Conservation (phyloP, 2,329 filamentous ascomycete species). For the Fusarium longipes region DNA sequence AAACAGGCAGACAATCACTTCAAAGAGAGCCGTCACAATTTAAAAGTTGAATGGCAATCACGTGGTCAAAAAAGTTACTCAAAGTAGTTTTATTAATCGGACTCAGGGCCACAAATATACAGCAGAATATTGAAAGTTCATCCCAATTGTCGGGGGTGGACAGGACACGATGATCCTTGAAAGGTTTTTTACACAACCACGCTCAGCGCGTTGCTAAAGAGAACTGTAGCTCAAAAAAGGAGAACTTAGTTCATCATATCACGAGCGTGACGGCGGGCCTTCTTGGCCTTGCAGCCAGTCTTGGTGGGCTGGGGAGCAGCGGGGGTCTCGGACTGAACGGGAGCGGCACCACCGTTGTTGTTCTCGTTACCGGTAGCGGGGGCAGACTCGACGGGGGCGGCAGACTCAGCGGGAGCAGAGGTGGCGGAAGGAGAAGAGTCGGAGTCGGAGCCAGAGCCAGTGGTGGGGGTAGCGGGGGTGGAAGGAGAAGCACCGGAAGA, state of each 20-base stretch:
- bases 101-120: conserved; percentile 46
- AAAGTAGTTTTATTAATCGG: conserved; percentile 28
- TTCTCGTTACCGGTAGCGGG: conserved; percentile 8
- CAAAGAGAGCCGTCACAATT: too few species aligned
- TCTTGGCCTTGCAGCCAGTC: conserved; percentile 42
- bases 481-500: conserved; percentile 6
- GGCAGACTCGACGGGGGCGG: conserved; percentile 22
- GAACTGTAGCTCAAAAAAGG: conserved; percentile 12
- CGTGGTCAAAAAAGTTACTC: neutral
- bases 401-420: conserved; percentile 3
- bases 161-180: conserved; percentile 29
- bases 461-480: neutral
- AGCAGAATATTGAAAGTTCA: conserved; percentile 45
- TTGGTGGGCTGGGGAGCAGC: conserved; percentile 31
- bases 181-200: conserved; percentile 31
- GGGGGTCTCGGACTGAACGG: conserved; percentile 26
- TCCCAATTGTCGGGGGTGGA: conserved; percentile 14
- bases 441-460: neutral
- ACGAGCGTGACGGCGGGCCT: conserved; percentile 43
- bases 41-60: too few species aligned
- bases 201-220: conserved; percentile 25
- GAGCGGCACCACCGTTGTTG: conserved; percentile 15
- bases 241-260: conserved; percentile 40
- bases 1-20: too few species aligned
- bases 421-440: conserved; percentile 9